A percentile compares a stretch with the other conserved stretches of the same genome.
Conservation (phyloP, 2,329 filamentous ascomycete genomes). For the Tolypocladium ovalisporum region DNA sequence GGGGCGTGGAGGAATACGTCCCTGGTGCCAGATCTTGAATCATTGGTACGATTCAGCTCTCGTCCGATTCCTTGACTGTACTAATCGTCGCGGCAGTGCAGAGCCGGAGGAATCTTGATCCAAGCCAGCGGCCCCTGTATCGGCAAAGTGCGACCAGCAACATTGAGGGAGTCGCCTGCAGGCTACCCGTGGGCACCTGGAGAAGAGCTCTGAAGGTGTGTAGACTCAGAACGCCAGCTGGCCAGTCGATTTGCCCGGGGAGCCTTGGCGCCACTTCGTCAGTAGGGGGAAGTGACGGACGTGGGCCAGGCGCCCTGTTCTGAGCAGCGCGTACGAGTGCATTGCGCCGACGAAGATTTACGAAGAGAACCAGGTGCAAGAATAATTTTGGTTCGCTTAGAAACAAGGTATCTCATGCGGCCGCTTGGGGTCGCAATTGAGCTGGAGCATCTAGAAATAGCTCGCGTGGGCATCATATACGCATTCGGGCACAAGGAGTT, state of each 20-base stretch:
- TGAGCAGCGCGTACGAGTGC: neutral
- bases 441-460: neutral
- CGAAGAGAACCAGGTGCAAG: neutral
- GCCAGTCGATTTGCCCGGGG: neutral
- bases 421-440: neutral
- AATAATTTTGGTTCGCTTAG: neutral
- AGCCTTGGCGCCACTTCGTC: neutral
- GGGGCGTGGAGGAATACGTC: neutral
- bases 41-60: too few relatives aligned
- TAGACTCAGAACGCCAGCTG: neutral
- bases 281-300: neutral
- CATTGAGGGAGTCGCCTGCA: too few relatives aligned
- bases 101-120: too few relatives aligned
- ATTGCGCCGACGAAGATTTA: neutral
- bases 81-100: too few relatives aligned
- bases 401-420: neutral
- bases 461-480: neutral
- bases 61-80: too few relatives aligned
- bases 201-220: neutral
- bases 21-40: neutral
- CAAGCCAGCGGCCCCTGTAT: too few relatives aligned
- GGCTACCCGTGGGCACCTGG: neutral
- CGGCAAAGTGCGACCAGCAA: too few relatives aligned
- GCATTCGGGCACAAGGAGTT: neutral
- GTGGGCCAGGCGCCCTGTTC: neutral